phyloP scores from a whole-genome alignment of 768 basidiomycete species.

The Lactarius tabidus region DNA sequence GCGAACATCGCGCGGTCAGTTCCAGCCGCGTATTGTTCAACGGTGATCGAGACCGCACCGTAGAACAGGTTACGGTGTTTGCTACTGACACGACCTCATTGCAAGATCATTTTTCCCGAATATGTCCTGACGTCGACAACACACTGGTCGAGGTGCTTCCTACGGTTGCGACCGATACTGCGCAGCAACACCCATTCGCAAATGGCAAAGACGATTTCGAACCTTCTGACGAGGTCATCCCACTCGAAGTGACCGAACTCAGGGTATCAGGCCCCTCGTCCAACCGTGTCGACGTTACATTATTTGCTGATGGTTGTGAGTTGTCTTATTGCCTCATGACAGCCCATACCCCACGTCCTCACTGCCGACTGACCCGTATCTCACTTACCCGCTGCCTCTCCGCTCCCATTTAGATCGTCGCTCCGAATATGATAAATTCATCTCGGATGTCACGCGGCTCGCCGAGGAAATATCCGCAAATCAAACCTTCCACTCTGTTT shows the following conservation, averaged over 20 bases:
- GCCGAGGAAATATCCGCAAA: conserved; percentile 67
- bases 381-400: not conserved
- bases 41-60: conserved; percentile 2
- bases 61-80: conserved; percentile 5
- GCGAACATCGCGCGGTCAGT: conserved; percentile 12
- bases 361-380: not conserved
- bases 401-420: conserved; percentile 47
- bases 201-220: not conserved
- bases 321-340: conserved; percentile 14
- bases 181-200: conserved; percentile 4
- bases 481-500: conserved; percentile 73
- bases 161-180: too few species aligned
- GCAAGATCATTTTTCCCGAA: conserved; percentile 1
- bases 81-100: not conserved
- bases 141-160: not conserved
- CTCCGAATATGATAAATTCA: conserved; percentile 57
- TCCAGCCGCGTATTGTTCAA: not conserved
- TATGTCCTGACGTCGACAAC: conserved; percentile 7
- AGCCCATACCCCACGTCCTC: too few species aligned
- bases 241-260: conserved; percentile 53
- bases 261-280: conserved; percentile 54
- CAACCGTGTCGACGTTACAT: conserved; percentile 71
- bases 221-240: too few species aligned
- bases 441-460: conserved; percentile 60
- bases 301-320: conserved; percentile 78